Conservation (phyloP, 2,329 filamentous ascomycete species). For the Ophiostoma pallidulum region DNA sequence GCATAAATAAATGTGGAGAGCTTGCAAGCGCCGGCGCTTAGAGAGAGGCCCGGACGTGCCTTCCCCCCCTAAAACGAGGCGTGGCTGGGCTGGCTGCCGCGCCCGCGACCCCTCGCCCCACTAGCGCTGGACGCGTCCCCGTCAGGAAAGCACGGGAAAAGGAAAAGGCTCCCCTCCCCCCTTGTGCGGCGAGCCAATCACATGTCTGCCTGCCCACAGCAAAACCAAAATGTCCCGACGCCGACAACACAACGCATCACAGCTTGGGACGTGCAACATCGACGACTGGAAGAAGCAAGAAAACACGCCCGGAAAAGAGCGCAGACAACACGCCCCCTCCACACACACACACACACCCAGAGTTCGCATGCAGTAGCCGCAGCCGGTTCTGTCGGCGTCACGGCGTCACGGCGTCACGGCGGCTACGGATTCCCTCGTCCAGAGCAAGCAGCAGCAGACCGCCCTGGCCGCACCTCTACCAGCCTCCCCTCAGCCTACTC, state of each 20-base stretch:
- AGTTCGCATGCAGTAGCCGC: too few relatives aligned
- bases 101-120: too few relatives aligned
- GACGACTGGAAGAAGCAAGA: not conserved
- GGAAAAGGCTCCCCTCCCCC: not conserved
- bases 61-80: not conserved
- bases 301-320: not conserved
- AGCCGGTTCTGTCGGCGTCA: too few relatives aligned
- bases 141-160: not conserved
- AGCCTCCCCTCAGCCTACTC: too few relatives aligned
- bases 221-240: not conserved
- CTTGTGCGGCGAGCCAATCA: too few relatives aligned
- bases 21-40: conserved; percentile 14
- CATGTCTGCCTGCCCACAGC: not conserved
- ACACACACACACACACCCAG: too few relatives aligned
- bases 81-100: too few relatives aligned
- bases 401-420: too few relatives aligned
- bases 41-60: not conserved
- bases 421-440: too few relatives aligned
- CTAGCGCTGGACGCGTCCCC: conserved; percentile 17
- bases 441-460: too few relatives aligned
- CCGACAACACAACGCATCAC: conserved; percentile 3
- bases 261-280: not conserved
- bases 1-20: not conserved
- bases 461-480: too few relatives aligned
- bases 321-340: too few relatives aligned